Evolutionary conservation across 2,329 filamentous ascomycete species (phyloP).

Genomic region (Neoscytalidium dimidiatum): DNA sequence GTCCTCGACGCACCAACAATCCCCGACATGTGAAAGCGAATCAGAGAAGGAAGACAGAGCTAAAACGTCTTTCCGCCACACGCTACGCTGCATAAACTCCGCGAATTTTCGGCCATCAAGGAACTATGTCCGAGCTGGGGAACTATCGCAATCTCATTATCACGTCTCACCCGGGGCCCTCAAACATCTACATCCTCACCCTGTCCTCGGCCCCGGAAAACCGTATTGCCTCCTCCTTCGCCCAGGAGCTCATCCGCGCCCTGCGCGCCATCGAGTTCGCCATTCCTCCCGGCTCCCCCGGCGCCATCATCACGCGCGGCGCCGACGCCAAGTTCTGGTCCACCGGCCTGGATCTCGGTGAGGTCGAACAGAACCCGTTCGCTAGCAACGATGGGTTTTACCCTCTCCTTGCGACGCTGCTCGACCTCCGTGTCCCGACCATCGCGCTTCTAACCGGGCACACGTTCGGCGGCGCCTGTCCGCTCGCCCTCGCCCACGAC

Average conservation of each 20-base stretch:
- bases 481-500: conserved; percentile 50
- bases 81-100: neutral
- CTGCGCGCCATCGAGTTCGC: conserved; percentile 50
- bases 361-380: conserved; percentile 51
- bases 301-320: conserved; percentile 50
- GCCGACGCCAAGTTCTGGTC: conserved; percentile 48
- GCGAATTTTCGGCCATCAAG: neutral
- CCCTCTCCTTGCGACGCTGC: conserved; percentile 51
- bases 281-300: conserved; percentile 27
- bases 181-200: conserved; percentile 53
- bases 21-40: neutral
- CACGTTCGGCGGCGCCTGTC: conserved; percentile 52
- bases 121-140: neutral
- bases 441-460: conserved; percentile 52
- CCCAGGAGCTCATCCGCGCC: conserved; percentile 56
- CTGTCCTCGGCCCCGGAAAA: conserved; percentile 59
- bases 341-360: conserved; percentile 48
- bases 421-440: conserved; percentile 54
- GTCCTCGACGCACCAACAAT: neutral
- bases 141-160: conserved; percentile 7
- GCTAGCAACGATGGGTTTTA: conserved; percentile 61
- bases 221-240: conserved; percentile 51
- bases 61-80: neutral
- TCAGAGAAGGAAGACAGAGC: neutral
- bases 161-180: neutral